A percentile compares a stretch with the other conserved stretches of the same genome.
Conservation (phyloP, 768 basidiomycete genomes). For the Artomyces pyxidatus region DNA sequence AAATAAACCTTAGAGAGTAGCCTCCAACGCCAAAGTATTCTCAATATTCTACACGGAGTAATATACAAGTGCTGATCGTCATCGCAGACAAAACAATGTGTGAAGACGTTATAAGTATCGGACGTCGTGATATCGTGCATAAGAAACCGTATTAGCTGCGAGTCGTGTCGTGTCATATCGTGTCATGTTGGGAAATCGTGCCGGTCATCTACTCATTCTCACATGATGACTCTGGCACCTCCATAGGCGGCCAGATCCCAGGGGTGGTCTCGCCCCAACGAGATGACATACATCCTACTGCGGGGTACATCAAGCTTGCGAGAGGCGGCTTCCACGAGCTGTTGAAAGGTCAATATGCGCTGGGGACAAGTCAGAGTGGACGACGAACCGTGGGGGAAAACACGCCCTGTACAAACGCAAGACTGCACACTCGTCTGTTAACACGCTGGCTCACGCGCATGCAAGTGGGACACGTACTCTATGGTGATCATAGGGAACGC, state of each 20-base stretch:
- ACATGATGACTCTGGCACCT: conserved; percentile 13
- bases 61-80: too few relatives aligned
- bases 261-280: conserved; percentile 8
- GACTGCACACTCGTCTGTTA: neutral
- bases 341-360: neutral
- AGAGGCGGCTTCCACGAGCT: conserved; percentile 14
- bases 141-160: too few relatives aligned
- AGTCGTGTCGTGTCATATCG: too few relatives aligned
- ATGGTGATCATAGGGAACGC: conserved; percentile 16
- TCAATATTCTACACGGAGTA: too few relatives aligned
- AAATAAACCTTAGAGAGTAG: too few relatives aligned
- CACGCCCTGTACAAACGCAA: conserved; percentile 9
- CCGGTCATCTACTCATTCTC: too few relatives aligned
- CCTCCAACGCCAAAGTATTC: too few relatives aligned
- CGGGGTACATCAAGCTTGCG: conserved; percentile 6
- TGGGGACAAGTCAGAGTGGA: neutral
- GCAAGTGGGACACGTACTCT: conserved; percentile 4
- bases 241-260: conserved; percentile 14
- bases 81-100: too few relatives aligned
- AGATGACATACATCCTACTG: conserved; percentile 15
- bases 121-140: too few relatives aligned
- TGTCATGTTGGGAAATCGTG: too few relatives aligned
- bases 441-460: neutral
- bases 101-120: too few relatives aligned
- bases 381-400: conserved; percentile 10